Base-by-base conservation (phyloP, 202 grass and related monocot genomes). In the Bolboschoenoplectus hybrid region DNA sequence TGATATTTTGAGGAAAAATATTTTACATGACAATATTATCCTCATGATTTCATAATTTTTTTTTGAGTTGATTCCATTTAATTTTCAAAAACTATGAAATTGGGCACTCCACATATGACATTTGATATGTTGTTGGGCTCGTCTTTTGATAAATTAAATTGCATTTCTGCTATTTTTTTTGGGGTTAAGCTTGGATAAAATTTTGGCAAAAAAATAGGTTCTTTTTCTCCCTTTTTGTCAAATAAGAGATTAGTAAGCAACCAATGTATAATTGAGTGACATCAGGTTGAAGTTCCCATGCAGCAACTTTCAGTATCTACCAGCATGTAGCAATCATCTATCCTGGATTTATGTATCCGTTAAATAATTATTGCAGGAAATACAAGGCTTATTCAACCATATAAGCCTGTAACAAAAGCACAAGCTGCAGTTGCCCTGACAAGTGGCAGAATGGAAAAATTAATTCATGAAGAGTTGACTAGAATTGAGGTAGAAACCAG, bases 321-420 rank as follows among this genome's bases (percentile, higher is more conserved):
- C 70, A 66, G 4, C 65, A 70, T 40, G 7, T 41, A n/a, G 26
- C 17, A 53, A 70, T 5, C 26, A 38, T 70, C 9, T 68, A 36
- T 70, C 70, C 35, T 70, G 91, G 32, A 34, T 81, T 97, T 67
- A 77, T 38, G 70, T 78, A 39, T 63, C 60, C 8, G 45, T 81
- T 88, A 3, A 50, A 73, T 81, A 47, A 38, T 85, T 87, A 38
- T 90, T 19, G 55, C 89, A 99, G 93, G 97, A 87, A 98, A 99
- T 66, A 92, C 91, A 38, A 99, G 97, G 84, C 88, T 91, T 60
- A 93, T 99, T 87, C 93, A 90, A 89, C 97, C 92, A 65, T 82
- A 90, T 82, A 99, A 88, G 83, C 92, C 92, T 87, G 93, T 96
- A 72, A 99, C 90, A 61, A 99, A 91, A 90, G 97, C 90, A 63